Conservation (phyloP, 1,284 basidiomycete species). For the Ganoderma lingzhi region DNA sequence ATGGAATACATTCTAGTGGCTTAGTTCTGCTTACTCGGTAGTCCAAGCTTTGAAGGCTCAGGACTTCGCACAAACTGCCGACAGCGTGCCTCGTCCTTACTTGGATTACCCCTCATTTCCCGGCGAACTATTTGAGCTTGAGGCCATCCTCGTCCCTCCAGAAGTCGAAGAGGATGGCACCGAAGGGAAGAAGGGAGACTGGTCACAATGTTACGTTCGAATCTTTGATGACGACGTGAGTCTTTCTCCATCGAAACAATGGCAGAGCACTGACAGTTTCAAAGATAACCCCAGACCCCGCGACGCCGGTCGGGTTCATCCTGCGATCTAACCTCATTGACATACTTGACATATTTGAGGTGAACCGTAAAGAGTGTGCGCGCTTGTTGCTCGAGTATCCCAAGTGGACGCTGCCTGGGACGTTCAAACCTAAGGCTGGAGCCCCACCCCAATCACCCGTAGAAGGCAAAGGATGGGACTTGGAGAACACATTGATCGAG, state of each 20-base stretch:
- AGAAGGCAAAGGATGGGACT: slow-evolving; percentile 73
- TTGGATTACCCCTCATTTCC: slow-evolving; percentile 53
- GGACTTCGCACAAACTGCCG: slow-evolving; percentile 63
- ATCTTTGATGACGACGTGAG: slow-evolving; percentile 85
- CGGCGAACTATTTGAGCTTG: slow-evolving; percentile 70
- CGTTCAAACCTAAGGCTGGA: slow-evolving; percentile 80
- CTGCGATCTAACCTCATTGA: slow-evolving; percentile 85
- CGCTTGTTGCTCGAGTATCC: slow-evolving; percentile 88
- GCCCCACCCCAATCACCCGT: slow-evolving; percentile 58
- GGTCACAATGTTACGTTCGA: slow-evolving; percentile 75
- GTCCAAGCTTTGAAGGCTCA: slow-evolving; percentile 61
- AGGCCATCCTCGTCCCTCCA: slow-evolving; percentile 85
- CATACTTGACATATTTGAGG: slow-evolving; percentile 91
- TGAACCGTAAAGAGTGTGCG: slow-evolving; percentile 96
- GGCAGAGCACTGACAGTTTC: slow-evolving; percentile 9
- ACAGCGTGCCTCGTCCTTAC: slow-evolving; percentile 76
- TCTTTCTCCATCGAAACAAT: slow-evolving; percentile 4
- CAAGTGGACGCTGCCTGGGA: slow-evolving; percentile 84
- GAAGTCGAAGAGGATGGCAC: slow-evolving; percentile 83
- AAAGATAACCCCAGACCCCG: slow-evolving; percentile 81
- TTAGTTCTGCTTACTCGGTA: slow-evolving; percentile 67
- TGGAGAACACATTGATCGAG: slow-evolving; percentile 85
- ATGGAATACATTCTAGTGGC: slow-evolving; percentile 50
- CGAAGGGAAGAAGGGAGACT: slow-evolving; percentile 78
- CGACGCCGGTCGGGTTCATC: slow-evolving; percentile 80